A percentile compares a stretch with the other conserved stretches of the same genome.
These are phyloP conservation scores for Aquilaria yunnanensis DNA, from an alignment of 345 rosid genomes.

Conservation along the genomic window DNA sequence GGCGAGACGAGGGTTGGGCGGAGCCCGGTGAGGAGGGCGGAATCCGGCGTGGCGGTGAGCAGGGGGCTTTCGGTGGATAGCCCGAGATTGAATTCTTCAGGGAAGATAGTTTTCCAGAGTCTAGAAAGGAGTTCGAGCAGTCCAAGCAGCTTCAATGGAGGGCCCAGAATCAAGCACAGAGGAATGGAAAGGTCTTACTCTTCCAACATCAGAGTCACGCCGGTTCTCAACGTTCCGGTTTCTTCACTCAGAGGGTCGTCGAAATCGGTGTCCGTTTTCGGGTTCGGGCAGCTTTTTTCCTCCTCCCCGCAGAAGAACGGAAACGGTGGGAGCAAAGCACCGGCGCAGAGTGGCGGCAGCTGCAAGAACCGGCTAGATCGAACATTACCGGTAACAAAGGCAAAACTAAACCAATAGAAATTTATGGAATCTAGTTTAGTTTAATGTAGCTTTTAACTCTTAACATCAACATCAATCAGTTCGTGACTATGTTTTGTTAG, in stretches of 20 bases:
- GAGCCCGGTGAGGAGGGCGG: conserved; percentile 50
- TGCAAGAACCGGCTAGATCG: conserved; percentile 24
- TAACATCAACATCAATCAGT: no score
- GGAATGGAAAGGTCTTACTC: conserved; percentile 94
- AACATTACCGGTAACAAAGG: conserved; percentile 17
- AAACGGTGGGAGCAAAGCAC: conserved; percentile 14
- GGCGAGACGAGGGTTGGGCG: conserved; percentile 33
- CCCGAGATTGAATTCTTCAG: conserved; percentile 91
- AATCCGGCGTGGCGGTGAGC: conserved; percentile 28
- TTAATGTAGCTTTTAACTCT: no score
- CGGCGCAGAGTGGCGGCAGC: conserved; percentile 24
- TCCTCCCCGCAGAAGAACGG: conserved; percentile 42
- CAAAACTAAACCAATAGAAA: no score
- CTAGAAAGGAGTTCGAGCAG: conserved; percentile 95
- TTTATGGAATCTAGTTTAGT: no score
- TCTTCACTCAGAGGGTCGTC: conserved; percentile 55
- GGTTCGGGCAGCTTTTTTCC: conserved; percentile 52
- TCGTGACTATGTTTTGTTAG: no score
- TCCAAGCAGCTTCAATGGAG: conserved; percentile 92
- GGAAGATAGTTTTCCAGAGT: conserved; percentile 86
- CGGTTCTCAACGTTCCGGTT: conserved; percentile 73
- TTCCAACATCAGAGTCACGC: conserved; percentile 61
- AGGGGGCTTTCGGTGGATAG: conserved; percentile 80
- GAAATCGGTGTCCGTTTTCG: conserved; percentile 43
- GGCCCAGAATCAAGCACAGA: conserved; percentile 65